phyloP scores from a whole-genome alignment of 2,329 filamentous ascomycete species.

The Aureobasidium zeae region DNA sequence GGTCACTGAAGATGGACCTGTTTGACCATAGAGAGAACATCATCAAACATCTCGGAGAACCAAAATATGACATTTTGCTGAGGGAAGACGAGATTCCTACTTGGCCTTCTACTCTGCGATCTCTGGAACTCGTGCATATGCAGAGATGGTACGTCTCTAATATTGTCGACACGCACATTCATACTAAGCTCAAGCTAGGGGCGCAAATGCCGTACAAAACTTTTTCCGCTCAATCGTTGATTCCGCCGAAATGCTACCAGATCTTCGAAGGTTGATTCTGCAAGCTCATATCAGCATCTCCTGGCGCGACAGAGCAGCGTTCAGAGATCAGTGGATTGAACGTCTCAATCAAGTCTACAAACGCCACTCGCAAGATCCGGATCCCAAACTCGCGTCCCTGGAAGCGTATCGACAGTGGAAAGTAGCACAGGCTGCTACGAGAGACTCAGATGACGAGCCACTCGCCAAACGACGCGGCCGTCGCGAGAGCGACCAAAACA shows the following conservation, averaged over 20 bases:
- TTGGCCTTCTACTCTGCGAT: constrained; percentile 66
- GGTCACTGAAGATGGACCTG: constrained; percentile 65
- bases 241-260: constrained; percentile 54
- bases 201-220: constrained; percentile 55
- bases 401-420: constrained; percentile 36
- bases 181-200: too few species aligned
- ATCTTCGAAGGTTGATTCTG: constrained; percentile 61
- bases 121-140: constrained; percentile 66
- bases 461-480: constrained; percentile 21
- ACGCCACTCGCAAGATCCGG: constrained; percentile 39
- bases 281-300: constrained; percentile 68
- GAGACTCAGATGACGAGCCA: constrained; percentile 10
- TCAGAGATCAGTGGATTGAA: constrained; percentile 69
- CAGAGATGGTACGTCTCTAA: constrained; percentile 51
- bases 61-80: constrained; percentile 62
- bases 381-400: constrained; percentile 34
- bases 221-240: constrained; percentile 74
- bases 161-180: neutral
- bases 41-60: constrained; percentile 60
- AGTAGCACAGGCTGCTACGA: constrained; percentile 17
- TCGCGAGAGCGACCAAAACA: too few species aligned
- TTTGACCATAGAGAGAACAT: constrained; percentile 49
- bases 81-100: constrained; percentile 54
- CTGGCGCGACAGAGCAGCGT: constrained; percentile 73
- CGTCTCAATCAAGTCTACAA: constrained; percentile 60